Base-by-base conservation (phyloP, 176 grass and related monocot species). In the Musa beccarii region DNA sequence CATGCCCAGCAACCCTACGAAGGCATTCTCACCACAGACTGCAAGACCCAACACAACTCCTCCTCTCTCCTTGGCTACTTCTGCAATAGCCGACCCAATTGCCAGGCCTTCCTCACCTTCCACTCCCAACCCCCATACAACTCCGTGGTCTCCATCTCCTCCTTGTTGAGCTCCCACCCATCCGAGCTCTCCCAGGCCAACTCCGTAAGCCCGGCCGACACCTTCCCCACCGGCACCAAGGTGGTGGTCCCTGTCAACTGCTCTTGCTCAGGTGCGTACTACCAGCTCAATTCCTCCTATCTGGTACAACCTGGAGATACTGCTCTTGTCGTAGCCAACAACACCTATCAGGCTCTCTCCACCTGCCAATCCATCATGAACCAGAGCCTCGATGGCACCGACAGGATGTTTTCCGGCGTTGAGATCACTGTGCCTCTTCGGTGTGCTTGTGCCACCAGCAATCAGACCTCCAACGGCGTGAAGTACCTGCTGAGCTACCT, bases 61-160 rank as follows among this genome's bases (percentile, higher is more conserved):
- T 76, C 79, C 50, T 81, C 84, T 52, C 29, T 96, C 16, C 78
- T 96, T 0, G 92, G 89, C 28, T 96, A 89, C 86, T 89, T 82
- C 66, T 96, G 89, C 86, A 22, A 65, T 15, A 1, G 68, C 71
- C 8, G 25, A 59, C 23, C 82, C 11, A 23, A 79, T 9, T 96
- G 88, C 82, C 17, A 69, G 19, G 54, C 92, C 10, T 96, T 81
- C 82, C 86, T 92, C 82, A 91, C 92, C 75, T 96, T 96, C 84
- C 85, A 66, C 62, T 63, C 80, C 6, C 28, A 54, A 1, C 6
- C 51, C 8, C 82, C 77, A 0, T 85, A 81, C 80, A 7, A 63
- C 1, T 75, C 34, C 49, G 74, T 76, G 2, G 17, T 84, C 51
- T 16, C 79, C 68, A 64, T 96, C 80, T 79, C 86, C 0, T 11